These are phyloP conservation scores for Cucurbita pepo DNA, from an alignment of 306 rosid genomes.

Conservation along the genomic window DNA sequence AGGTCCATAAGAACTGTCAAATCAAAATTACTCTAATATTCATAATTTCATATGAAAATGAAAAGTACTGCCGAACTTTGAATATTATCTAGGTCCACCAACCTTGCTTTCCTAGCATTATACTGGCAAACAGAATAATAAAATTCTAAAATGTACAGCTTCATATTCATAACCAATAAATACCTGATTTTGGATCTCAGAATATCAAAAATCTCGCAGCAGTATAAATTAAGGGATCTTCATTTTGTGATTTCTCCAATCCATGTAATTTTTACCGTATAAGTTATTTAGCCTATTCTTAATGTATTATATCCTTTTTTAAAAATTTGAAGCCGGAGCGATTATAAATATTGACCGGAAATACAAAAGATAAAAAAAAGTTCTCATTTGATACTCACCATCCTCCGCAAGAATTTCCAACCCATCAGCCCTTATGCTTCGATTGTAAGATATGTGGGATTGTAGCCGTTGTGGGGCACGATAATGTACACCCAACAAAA, in stretches of 20 bases:
- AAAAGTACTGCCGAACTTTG: background rate
- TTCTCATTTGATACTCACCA: slow-evolving; percentile 29
- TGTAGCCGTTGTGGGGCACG: slow-evolving; percentile 84
- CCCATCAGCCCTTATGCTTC: slow-evolving; percentile 43
- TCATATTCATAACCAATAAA: background rate
- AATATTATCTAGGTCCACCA: background rate
- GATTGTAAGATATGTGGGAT: slow-evolving; percentile 25
- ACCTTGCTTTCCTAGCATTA: background rate
- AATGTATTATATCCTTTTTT: background rate
- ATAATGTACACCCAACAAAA: slow-evolving; percentile 89
- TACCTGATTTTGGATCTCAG: background rate
- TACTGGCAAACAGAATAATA: background rate
- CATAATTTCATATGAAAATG: background rate
- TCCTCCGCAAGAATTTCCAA: slow-evolving; percentile 81
- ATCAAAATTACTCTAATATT: background rate
- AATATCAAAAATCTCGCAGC: background rate
- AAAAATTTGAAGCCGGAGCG: background rate
- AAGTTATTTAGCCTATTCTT: background rate
- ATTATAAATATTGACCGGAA: background rate
- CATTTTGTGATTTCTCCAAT: background rate
- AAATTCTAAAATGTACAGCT: background rate
- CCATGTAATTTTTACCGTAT: background rate
- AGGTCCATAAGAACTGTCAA: background rate
- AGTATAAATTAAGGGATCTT: background rate
- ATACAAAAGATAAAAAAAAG: background rate